Percentiles rank a stretch among this genome's conserved stretches.
phyloP scores from a whole-genome alignment of 352 stramenopile species.

The Peronospora farinosa region DNA sequence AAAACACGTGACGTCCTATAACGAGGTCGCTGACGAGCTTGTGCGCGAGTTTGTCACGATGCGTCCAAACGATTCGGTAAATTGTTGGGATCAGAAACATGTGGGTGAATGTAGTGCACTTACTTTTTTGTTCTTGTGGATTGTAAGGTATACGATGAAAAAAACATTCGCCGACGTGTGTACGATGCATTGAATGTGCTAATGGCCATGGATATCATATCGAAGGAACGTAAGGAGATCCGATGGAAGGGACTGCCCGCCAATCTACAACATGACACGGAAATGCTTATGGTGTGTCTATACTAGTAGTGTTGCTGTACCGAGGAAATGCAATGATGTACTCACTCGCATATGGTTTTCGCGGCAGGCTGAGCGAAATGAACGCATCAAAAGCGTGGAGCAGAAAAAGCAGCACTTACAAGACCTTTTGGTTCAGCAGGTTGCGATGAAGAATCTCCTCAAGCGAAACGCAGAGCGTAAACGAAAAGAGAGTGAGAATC shows the following conservation, averaged over 20 bases:
- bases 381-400: constrained; percentile 74
- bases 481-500: constrained; percentile 38
- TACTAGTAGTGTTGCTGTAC: background rate
- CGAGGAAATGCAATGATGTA: background rate
- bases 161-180: constrained; percentile 94
- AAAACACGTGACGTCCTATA: constrained; percentile 93
- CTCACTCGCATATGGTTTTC: constrained; percentile 5
- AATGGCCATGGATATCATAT: constrained; percentile 98
- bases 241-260: constrained; percentile 77
- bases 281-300: constrained; percentile 67
- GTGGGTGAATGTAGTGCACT: background rate
- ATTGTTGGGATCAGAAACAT: constrained; percentile 5
- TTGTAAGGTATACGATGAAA: constrained; percentile 85
- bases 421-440: constrained; percentile 91
- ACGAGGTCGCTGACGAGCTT: constrained; percentile 92
- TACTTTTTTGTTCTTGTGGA: constrained; percentile 2
- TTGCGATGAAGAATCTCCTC: constrained; percentile 92
- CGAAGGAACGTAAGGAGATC: constrained; percentile 93
- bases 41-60: constrained; percentile 86
- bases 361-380: constrained; percentile 56
- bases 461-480: constrained; percentile 79
- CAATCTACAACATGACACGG: constrained; percentile 81
- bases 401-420: constrained; percentile 88
- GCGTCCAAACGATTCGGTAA: constrained; percentile 68
- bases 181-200: constrained; percentile 97